Evolutionary conservation across 345 rosid species (phyloP).

Genomic region (Turnera subulata): DNA sequence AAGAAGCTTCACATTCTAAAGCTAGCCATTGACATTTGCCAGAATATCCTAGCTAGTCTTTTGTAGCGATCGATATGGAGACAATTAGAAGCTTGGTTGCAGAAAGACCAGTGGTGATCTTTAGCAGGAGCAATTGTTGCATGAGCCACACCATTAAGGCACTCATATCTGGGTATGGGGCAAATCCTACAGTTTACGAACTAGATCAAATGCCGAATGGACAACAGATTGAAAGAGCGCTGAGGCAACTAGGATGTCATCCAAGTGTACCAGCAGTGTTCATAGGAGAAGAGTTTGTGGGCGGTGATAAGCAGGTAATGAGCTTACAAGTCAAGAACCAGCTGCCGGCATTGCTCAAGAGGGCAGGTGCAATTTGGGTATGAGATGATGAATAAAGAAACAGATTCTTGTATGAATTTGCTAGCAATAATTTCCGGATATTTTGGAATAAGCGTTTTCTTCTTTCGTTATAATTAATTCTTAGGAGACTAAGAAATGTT

Average conservation of each 20-base stretch:
- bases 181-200: slow-evolving; percentile 24
- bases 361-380: slow-evolving; percentile 85
- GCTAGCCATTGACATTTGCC: slow-evolving; percentile 3
- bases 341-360: slow-evolving; percentile 54
- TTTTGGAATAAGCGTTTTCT: too few relatives aligned
- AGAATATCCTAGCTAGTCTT: too few relatives aligned
- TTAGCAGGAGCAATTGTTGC: slow-evolving; percentile 25
- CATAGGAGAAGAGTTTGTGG: slow-evolving; percentile 67
- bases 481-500: too few relatives aligned
- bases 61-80: slow-evolving; percentile 22
- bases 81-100: slow-evolving; percentile 5
- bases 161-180: slow-evolving; percentile 28
- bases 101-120: slow-evolving; percentile 26
- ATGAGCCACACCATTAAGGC: slow-evolving; percentile 29
- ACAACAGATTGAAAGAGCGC: slow-evolving; percentile 18
- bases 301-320: slow-evolving; percentile 75
- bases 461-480: too few relatives aligned
- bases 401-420: too few relatives aligned
- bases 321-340: slow-evolving; percentile 64
- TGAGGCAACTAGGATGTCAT: slow-evolving; percentile 27
- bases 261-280: slow-evolving; percentile 74
- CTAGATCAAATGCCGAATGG: slow-evolving; percentile 27
- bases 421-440: too few relatives aligned
- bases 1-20: background rate
- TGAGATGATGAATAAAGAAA: slow-evolving; percentile 14